Evolutionary conservation across 83 land plant genomes (phyloP), one percentile per base, ranked within the genome.

Genomic region (Larix sibirica): DNA sequence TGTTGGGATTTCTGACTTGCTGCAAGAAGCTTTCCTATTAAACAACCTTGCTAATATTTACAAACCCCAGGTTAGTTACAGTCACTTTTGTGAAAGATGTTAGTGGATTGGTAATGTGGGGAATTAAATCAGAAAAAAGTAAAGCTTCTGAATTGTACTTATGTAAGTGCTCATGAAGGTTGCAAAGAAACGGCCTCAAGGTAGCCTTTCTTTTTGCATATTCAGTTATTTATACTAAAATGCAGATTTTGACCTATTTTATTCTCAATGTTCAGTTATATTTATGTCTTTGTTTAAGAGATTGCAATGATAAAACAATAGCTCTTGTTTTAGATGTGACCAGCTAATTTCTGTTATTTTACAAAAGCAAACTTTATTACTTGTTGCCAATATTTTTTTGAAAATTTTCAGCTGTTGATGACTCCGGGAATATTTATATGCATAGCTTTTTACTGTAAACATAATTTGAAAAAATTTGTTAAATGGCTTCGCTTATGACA

Each of bases 61-160:
- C 44, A 73, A 73, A 50, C 56, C 56, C 56, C 56, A 50, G 56
- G 56, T 50, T 73, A 73, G 9, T 9, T 7, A 20, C 77, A 44
- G 8, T 42, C 1, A 40, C 38, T 73, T 73, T 40, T n/a, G 10
- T 47, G 77, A 23, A n/a, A 74, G 10, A 44, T 44, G 4, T 74
- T 74, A 71, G 10, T 71, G 54, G n/a, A 71, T 1, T 74, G 77
- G 77, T 21, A 21, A 44, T 44, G 16, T 74, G 77, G 28, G 77
- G 77, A 12, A 16, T 74, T 74, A 21, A 44, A 44, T 44, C 77
- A n/a, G 56, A 74, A 71, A 20, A 24, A 74, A 44, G 1, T 42
- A 74, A 21, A 23, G 58, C 20, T 21, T 20, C 47, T 44, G 28
- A 74, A 74, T 50, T 40, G 20, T n/a, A 13, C 58, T 42, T 74